Evolutionary conservation across 352 stramenopile species (phyloP).

Genomic region (Phytophthora fragariaefolia): DNA sequence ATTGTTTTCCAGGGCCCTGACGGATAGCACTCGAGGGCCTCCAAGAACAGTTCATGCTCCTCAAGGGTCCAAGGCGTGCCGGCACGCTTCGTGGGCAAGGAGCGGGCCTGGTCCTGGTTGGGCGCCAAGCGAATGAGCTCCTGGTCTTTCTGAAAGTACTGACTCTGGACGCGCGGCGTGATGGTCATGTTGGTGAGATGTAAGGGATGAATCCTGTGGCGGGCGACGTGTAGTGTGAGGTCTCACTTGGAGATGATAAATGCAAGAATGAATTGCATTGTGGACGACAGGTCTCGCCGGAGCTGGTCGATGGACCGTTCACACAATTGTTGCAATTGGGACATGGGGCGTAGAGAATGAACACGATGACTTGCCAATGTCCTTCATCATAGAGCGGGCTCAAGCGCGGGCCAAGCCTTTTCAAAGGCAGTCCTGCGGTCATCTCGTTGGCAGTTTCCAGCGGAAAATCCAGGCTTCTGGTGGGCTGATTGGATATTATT

Average conservation of each 20-base stretch:
- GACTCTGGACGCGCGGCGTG: constrained; percentile 42
- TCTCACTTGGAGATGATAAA: constrained; percentile 36
- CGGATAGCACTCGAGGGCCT: constrained; percentile 45
- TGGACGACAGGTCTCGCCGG: constrained; percentile 18
- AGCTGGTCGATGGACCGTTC: constrained; percentile 19
- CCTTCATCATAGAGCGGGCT: constrained; percentile 24
- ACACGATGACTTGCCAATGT: constrained; percentile 13
- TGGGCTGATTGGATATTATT: constrained; percentile 40
- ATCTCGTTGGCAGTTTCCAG: constrained; percentile 28
- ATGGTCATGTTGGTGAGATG: constrained; percentile 38
- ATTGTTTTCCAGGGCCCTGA: constrained; percentile 48
- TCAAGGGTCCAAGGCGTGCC: constrained; percentile 44
- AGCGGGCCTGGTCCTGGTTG: constrained; percentile 43
- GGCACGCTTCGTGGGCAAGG: constrained; percentile 34
- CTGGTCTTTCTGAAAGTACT: constrained; percentile 48
- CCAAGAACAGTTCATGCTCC: constrained; percentile 46
- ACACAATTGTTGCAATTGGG: constrained; percentile 34
- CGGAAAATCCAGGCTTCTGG: constrained; percentile 33
- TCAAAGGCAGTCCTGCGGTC: background rate
- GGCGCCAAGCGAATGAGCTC: constrained; percentile 45
- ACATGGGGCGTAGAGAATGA: constrained; percentile 36
- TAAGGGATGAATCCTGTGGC: constrained; percentile 5
- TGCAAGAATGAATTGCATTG: constrained; percentile 34
- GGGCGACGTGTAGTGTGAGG: constrained; percentile 18
- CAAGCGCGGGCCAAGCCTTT: background rate